Evolutionary conservation across 768 basidiomycete genomes (phyloP).

Genomic region (Lactifluus echinatus): DNA sequence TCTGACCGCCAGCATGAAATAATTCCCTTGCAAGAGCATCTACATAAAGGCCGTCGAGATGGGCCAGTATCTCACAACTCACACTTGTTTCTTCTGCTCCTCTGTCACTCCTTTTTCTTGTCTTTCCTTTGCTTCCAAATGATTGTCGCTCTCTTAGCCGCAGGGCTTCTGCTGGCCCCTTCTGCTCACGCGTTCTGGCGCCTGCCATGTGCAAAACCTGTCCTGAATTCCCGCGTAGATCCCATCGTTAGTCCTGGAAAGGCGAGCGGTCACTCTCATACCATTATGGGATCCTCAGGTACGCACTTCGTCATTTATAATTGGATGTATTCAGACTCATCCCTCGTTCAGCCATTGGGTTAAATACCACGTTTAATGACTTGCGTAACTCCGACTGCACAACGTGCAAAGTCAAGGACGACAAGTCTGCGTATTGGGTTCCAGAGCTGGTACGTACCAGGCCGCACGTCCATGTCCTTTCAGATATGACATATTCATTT

Average conservation of each 20-base stretch:
- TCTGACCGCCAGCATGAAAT: background rate
- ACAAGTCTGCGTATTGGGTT: conserved; percentile 15
- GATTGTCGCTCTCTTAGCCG: background rate
- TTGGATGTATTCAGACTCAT: background rate
- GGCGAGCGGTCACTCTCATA: conserved; percentile 3
- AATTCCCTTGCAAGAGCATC: background rate
- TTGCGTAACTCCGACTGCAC: conserved; percentile 4
- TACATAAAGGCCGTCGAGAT: background rate
- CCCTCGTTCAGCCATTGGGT: background rate
- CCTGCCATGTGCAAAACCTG: conserved; percentile 5
- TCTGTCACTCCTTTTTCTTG: conserved; percentile 8
- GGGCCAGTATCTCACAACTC: background rate
- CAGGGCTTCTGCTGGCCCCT: conserved; percentile 6
- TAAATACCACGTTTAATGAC: background rate
- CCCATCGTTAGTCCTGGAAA: conserved; percentile 6
- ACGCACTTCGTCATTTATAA: background rate
- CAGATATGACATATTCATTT: background rate
- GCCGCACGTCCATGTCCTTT: background rate
- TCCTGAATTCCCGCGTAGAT: conserved; percentile 1
- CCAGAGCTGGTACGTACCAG: conserved; percentile 7
- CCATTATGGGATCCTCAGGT: conserved; percentile 15
- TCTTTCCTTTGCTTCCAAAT: background rate
- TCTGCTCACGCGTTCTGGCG: conserved; percentile 14
- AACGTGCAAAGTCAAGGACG: conserved; percentile 16
- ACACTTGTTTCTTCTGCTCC: background rate